These are phyloP conservation scores for Nemania bipapillata DNA, from an alignment of 2,329 filamentous ascomycete genomes.

Conservation along the genomic window DNA sequence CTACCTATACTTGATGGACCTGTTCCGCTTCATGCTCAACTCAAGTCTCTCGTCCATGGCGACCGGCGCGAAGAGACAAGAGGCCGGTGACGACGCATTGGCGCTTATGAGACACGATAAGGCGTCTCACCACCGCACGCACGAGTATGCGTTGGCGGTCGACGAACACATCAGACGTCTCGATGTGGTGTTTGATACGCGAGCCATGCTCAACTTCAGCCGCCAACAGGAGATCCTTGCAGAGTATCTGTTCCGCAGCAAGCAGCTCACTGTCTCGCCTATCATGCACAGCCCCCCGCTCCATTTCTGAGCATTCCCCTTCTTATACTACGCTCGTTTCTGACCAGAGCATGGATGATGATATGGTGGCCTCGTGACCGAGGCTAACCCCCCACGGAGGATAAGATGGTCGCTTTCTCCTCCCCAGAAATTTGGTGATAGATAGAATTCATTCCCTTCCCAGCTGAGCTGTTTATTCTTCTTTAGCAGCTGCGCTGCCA, in stretches of 20 bases:
- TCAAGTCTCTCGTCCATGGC: constrained; percentile 34
- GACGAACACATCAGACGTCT: not conserved
- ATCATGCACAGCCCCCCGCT: constrained; percentile 34
- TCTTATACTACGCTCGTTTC: constrained; percentile 38
- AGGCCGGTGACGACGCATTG: constrained; percentile 42
- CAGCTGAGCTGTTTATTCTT: not conserved
- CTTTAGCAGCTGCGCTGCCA: not conserved
- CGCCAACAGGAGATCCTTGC: constrained; percentile 38
- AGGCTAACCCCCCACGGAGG: too few relatives aligned
- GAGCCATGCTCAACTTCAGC: constrained; percentile 34
- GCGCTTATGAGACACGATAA: constrained; percentile 40
- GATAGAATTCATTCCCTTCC: not conserved
- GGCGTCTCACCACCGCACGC: not conserved
- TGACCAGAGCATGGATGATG: not conserved
- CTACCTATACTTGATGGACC: constrained; percentile 44
- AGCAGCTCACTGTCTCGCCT: constrained; percentile 1
- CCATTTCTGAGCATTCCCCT: too few relatives aligned
- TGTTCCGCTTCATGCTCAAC: constrained; percentile 45
- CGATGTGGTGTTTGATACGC: not conserved
- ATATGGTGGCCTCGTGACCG: too few relatives aligned
- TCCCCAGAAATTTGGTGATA: not conserved
- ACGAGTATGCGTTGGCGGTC: not conserved
- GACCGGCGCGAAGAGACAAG: constrained; percentile 39
- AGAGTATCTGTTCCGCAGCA: constrained; percentile 43
- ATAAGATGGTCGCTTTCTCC: constrained; percentile 33